These are phyloP conservation scores for Lunularia cruciata DNA, from an alignment of 225 moss, liverwort and hornwort species.

Conservation along the genomic window DNA sequence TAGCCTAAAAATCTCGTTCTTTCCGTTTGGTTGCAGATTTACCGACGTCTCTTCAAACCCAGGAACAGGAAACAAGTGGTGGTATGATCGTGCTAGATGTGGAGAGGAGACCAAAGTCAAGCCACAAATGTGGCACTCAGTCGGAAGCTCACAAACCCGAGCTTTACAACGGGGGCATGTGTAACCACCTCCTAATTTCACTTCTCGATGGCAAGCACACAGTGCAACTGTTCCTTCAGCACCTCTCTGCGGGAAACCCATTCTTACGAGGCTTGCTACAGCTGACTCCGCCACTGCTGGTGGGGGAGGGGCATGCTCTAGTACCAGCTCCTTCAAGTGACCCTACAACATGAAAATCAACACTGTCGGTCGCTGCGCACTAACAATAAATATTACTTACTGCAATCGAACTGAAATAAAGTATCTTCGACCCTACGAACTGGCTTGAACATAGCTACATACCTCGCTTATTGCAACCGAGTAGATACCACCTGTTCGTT, in stretches of 20 bases:
- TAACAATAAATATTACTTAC: too few species aligned
- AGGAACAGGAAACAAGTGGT: constrained; percentile 95
- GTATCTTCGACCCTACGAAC: too few species aligned
- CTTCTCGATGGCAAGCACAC: constrained; percentile 93
- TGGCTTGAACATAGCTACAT: constrained; percentile 16
- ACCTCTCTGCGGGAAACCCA: constrained; percentile 94
- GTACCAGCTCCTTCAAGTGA: constrained; percentile 84
- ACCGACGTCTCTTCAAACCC: constrained; percentile 77
- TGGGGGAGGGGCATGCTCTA: constrained; percentile 98
- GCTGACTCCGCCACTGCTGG: constrained; percentile 84
- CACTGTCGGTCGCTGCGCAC: too few species aligned
- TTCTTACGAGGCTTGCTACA: constrained; percentile 83
- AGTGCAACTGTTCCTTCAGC: constrained; percentile 87
- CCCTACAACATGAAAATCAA: constrained; percentile 38
- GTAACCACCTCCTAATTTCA: constrained; percentile 94
- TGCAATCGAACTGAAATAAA: too few species aligned
- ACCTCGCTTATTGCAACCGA: constrained; percentile 96
- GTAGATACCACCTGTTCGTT: constrained; percentile 79
- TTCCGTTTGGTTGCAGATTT: constrained; percentile 49
- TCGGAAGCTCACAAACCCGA: constrained; percentile 93
- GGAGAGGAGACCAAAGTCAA: constrained; percentile 94
- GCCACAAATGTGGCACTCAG: constrained; percentile 93
- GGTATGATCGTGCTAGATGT: constrained; percentile 93
- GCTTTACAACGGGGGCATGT: constrained; percentile 96
- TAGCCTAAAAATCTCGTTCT: constrained; percentile 33